Evolutionary conservation across 2,329 filamentous ascomycete genomes (phyloP), one percentile per base, ranked within the genome.

Genomic region (Paecilomyces niveus): DNA sequence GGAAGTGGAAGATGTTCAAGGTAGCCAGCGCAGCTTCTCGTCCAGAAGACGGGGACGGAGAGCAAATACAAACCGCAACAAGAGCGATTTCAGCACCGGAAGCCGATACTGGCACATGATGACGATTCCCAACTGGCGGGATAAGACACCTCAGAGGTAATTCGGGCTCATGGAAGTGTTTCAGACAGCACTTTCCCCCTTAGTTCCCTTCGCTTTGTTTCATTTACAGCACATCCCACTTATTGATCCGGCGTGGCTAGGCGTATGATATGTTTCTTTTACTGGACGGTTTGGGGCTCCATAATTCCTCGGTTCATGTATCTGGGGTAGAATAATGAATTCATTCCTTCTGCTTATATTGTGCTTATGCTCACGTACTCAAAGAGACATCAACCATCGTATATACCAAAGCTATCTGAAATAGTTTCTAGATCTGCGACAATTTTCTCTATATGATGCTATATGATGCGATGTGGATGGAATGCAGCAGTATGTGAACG

Each of bases 21-120:
- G 55, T 9, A 69, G 67, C n/a, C 65, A 67, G 33, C 68, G 70
- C 5, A 79, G 65, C 49, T 63, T 69, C 22, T 72, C 70, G 2
- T 70, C 71, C 57, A 74, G 73, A 55, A 70, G 63, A 53, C 70
- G 61, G 2, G 68, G 66, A 9, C 70, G 74, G 24, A 77, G 59
- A 5, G 69, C 70, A 22, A 74, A 72, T 15, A 71, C 70, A 54
- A 74, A 63, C 8, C 74, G 61, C 10, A 70, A 54, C 3, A 59
- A 57, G 13, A 63, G 62, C 21, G 57, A 63, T 6, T 50, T 35
- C 1, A 51, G 56, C 5, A 45, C 58, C 9, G 57, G 59, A 11
- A 63, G 58, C 49, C 64, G 61, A 10, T 64, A 64, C 54, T 58
- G 58, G 55, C 65, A 67, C 51, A 65, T 60, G 63, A 61, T 60